A percentile compares a stretch with the other conserved stretches of the same genome.
phyloP scores from a whole-genome alignment of 768 basidiomycete genomes.

The Suillus occidentalis region DNA sequence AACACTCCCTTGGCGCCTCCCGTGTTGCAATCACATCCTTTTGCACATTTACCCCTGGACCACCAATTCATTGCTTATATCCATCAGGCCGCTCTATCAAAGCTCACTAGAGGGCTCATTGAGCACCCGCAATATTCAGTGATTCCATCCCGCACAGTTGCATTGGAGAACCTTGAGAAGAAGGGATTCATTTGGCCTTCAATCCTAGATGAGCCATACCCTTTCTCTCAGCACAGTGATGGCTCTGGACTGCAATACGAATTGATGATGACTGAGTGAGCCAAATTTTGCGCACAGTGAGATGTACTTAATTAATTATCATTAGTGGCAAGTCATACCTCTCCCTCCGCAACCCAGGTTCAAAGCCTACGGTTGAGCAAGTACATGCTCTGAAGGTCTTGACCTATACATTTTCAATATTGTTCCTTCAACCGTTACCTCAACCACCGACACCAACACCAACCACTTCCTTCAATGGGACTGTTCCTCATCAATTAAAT shows the following conservation, averaged over 20 bases:
- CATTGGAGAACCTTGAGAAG: slow-evolving; percentile 31
- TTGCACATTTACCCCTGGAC: slow-evolving; percentile 2
- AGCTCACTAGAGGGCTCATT: slow-evolving; percentile 12
- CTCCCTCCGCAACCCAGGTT: slow-evolving; percentile 44
- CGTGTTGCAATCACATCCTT: slow-evolving; percentile 11
- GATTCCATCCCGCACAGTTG: slow-evolving; percentile 4
- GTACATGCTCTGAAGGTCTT: slow-evolving; percentile 47
- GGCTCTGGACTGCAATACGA: slow-evolving; percentile 35
- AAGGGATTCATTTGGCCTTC: slow-evolving; percentile 45
- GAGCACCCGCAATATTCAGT: neutral
- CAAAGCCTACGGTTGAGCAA: slow-evolving; percentile 57
- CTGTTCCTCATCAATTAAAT: slow-evolving; percentile 55
- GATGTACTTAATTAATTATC: slow-evolving; percentile 7
- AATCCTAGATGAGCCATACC: slow-evolving; percentile 39
- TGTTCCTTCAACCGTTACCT: slow-evolving; percentile 50
- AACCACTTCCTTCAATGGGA: slow-evolving; percentile 21
- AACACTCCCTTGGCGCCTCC: slow-evolving; percentile 3
- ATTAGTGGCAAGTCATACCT: slow-evolving; percentile 46
- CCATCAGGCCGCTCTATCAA: slow-evolving; percentile 27
- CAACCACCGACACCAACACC: slow-evolving; percentile 24
- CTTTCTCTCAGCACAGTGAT: slow-evolving; percentile 17
- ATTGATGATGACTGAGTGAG: slow-evolving; percentile 29
- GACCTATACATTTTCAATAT: slow-evolving; percentile 49
- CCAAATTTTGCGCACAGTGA: slow-evolving; percentile 5
- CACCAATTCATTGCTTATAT: slow-evolving; percentile 22